Evolutionary conservation across 129 eudicot species (phyloP), one percentile per base, ranked within the genome.

Genomic region (Chrysanthemum seticuspe): DNA sequence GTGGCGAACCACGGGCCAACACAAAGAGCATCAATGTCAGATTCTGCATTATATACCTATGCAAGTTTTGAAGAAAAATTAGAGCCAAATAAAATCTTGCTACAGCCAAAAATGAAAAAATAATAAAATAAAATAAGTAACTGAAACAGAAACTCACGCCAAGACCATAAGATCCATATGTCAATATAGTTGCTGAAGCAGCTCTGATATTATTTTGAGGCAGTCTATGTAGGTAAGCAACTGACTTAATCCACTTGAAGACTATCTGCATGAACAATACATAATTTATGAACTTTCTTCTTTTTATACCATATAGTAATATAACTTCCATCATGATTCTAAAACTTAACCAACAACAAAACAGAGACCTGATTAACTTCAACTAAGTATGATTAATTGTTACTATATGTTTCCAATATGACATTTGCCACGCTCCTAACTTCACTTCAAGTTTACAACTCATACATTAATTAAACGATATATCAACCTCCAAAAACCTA

Each of bases 101-200:
- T 27, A 56, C 10, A 56, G 27, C 67, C 67, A 67, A 14, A 76
- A 10, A 57, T 44, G 47, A 68, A 59, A 58, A 67, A 67, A 19
- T 19, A 19, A 19, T 19, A 19, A 19, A 19, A 19, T 19, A 23
- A 23, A 23, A 23, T 44, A 63, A 66, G 65, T 21, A 66, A 64
- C 54, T 53, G 45, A 40, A 66, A 55, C 19, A 19, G 59, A 73
- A 44, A 67, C 96, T 82, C 71, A 89, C 96, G 23, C 89, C 96
- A 51, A 89, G 96, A 34, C 92, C 92, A 76, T 82, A 89, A 1
- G 89, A 82, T 80, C 96, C 96, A 80, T 82, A 84, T 2, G 84
- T 50, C 73, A 89, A 75, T 69, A 89, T 64, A 14, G 92, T 78
- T 40, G 86, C 92, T 45, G 92, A 84, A 75, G 96, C 84, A 75